These are phyloP conservation scores for Suillus luteus DNA, from an alignment of 768 basidiomycete species.

Conservation along the genomic window DNA sequence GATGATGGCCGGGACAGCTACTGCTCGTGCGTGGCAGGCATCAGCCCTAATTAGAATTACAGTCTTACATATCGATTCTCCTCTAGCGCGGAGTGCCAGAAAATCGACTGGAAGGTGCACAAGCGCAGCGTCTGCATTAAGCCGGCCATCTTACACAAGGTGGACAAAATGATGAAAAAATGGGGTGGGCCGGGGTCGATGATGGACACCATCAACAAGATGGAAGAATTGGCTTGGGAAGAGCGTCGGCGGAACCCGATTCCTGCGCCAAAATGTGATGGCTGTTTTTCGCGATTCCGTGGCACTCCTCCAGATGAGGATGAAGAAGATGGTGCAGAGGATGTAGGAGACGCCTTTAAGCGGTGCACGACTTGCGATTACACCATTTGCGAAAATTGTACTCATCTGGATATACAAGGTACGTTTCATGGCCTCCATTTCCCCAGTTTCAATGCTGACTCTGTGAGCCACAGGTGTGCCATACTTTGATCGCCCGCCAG, in stretches of 20 bases:
- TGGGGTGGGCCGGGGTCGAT: slow-evolving; percentile 9
- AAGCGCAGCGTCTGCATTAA: slow-evolving; percentile 25
- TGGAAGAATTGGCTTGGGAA: not conserved
- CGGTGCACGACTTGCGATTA: slow-evolving; percentile 2
- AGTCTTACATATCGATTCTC: not conserved
- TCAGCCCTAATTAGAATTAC: not conserved
- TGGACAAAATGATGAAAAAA: slow-evolving; percentile 21
- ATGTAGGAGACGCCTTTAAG: slow-evolving; percentile 1
- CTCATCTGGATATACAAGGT: not conserved
- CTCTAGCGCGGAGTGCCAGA: slow-evolving; percentile 19
- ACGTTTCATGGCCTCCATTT: not conserved
- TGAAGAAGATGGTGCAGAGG: not conserved
- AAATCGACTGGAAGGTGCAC: slow-evolving; percentile 24
- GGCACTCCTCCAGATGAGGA: slow-evolving; percentile 6
- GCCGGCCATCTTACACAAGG: slow-evolving; percentile 17
- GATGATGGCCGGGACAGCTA: not conserved
- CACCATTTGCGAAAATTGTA: not conserved
- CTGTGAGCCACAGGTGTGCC: not conserved
- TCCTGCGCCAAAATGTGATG: not conserved
- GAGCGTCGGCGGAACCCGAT: not conserved
- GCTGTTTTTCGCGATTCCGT: not conserved
- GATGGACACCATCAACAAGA: not conserved
- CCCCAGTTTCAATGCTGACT: not conserved
- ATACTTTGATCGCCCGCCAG: slow-evolving; percentile 1
- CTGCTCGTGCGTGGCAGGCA: slow-evolving; percentile 2